phyloP scores from a whole-genome alignment of 1,284 basidiomycete genomes.

The Rhizoctonia solani region DNA sequence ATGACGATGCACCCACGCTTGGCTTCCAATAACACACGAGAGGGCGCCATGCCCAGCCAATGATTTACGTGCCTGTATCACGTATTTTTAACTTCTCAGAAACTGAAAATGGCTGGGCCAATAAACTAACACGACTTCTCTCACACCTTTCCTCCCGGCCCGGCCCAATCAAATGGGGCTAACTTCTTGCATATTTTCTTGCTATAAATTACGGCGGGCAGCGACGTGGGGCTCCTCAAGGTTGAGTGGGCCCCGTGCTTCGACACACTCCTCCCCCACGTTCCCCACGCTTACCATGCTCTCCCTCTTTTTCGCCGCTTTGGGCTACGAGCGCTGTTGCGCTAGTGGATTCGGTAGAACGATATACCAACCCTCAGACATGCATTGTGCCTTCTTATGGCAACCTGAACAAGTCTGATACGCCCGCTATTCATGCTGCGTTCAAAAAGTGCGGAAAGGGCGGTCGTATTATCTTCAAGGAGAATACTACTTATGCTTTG shows the following conservation, averaged over 20 bases:
- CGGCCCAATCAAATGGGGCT: background rate
- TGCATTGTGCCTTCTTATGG: constrained; percentile 19
- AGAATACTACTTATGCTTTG: constrained; percentile 26
- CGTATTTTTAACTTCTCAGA: constrained; percentile 21
- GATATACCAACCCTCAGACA: background rate
- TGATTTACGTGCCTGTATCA: background rate
- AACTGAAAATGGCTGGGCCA: background rate
- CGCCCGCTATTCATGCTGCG: constrained; percentile 26
- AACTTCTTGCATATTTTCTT: background rate
- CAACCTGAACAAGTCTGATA: constrained; percentile 18
- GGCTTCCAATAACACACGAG: background rate
- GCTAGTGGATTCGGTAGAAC: background rate
- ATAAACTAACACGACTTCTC: background rate
- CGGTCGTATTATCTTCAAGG: constrained; percentile 26
- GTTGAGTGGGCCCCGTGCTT: constrained; percentile 2
- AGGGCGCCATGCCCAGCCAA: background rate
- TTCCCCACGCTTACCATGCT: background rate
- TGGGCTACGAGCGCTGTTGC: background rate
- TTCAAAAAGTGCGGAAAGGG: constrained; percentile 36
- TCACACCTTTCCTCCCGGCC: background rate
- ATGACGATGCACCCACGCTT: too few species aligned
- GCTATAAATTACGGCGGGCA: background rate
- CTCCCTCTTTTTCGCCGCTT: background rate
- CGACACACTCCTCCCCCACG: background rate
- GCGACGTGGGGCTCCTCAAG: constrained; percentile 29